Base-by-base conservation (phyloP, 2,329 filamentous ascomycete genomes). In the Pyrenochaeta sp. region DNA sequence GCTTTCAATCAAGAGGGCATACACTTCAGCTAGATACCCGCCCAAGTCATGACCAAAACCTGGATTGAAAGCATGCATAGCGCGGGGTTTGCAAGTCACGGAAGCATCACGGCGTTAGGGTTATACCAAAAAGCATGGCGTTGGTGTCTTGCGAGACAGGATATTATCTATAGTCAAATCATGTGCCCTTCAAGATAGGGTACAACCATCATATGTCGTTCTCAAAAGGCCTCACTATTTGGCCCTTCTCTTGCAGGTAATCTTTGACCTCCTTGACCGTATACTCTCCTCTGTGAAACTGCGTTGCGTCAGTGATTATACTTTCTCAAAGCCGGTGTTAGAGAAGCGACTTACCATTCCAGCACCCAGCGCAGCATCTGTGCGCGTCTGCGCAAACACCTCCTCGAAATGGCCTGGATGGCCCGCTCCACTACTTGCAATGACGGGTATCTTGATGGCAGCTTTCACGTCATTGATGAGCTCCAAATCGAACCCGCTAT, bases 241-340 rank as follows among this genome's bases (percentile, higher is more conserved):
- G 82, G 0, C 91, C 91, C 72, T 88, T 86, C 36, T 85, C 82
- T 25, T 83, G 83, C 58, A 99, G 78, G 72, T 91, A 86, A 58
- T 96, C 90, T 80, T 99, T 99, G 47, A 99, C 95, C 72, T 98
- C 89, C 77, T 88, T 89, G 15, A 99, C 94, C 0, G 93, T 97
- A 78, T 94, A 99, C 81, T 99, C 94, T 37, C 90, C 92, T 48
- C 95, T 84, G 81, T 99, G 95, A 79, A 99, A 99, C 85, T 88
- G 50, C 12, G 22, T 4, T 1, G 4, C 2, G 61, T 70, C 54
- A 72, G 61, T 25, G 42, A 57, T 32, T 36, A 22, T 13, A n/a
- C 12, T 22, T 15, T 22, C 43, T 10, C 36, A 25, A 1, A 8
- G 28, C 3, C 1, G 15, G 15, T 5, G 7, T 46, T 10, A 34